These are phyloP conservation scores for Boletellus sp. DNA, from an alignment of 768 basidiomycete genomes.

Conservation along the genomic window DNA sequence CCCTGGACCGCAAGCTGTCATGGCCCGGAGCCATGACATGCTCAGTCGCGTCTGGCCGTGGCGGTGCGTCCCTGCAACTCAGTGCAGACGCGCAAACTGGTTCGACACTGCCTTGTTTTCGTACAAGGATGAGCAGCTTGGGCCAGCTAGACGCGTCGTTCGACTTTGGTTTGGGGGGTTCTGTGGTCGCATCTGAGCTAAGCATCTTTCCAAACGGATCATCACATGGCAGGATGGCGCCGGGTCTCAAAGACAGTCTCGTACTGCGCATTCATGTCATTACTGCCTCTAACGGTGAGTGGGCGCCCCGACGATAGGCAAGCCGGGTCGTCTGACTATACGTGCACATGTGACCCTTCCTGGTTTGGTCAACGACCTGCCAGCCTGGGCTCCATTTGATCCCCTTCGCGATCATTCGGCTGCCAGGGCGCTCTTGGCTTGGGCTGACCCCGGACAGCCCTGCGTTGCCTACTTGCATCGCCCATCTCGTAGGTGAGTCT, in stretches of 20 bases:
- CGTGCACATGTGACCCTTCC: too few species aligned
- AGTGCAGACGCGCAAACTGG: background rate
- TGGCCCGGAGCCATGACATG: too few species aligned
- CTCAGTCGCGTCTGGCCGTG: too few species aligned
- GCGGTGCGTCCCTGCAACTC: too few species aligned
- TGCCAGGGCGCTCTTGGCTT: background rate
- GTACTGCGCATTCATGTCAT: background rate
- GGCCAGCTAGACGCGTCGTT: too few species aligned
- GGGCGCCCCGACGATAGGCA: background rate
- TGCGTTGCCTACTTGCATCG: background rate
- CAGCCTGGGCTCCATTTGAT: background rate
- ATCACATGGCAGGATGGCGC: too few species aligned
- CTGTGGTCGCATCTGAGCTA: too few species aligned
- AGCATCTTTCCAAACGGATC: too few species aligned
- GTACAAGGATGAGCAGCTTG: too few species aligned
- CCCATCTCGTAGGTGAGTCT: background rate
- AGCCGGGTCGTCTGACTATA: too few species aligned
- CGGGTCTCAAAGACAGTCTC: background rate
- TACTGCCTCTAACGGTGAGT: background rate
- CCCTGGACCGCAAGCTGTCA: background rate
- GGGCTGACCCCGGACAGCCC: slow-evolving; percentile 16
- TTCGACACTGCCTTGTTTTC: slow-evolving; percentile 6
- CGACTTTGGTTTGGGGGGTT: background rate
- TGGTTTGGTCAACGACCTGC: too few species aligned
- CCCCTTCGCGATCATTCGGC: background rate